Percentiles rank a stretch among this genome's conserved stretches.
phyloP scores from a whole-genome alignment of 2,329 filamentous ascomycete genomes.

The Colletotrichum orchidophilum region DNA sequence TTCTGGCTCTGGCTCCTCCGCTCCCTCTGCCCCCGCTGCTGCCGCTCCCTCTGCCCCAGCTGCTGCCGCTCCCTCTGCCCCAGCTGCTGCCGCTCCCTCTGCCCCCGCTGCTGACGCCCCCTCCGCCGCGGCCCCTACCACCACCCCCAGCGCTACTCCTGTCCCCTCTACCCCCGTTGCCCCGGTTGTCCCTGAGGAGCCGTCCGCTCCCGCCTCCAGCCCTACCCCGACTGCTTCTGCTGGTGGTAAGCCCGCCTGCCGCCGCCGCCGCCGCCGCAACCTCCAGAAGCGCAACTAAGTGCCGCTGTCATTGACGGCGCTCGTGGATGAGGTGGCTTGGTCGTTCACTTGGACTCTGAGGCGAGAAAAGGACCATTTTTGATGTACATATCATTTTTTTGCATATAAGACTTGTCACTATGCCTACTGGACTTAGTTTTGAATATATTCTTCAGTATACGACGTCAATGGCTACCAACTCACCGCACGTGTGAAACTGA shows the following conservation, averaged over 20 bases:
- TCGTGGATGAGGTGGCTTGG: background rate
- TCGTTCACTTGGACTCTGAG: background rate
- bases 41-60: conserved; percentile 1
- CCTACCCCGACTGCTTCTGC: conserved; percentile 14
- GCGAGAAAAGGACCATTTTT: conserved; percentile 6
- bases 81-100: conserved; percentile 11
- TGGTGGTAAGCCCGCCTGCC: conserved; percentile 24
- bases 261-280: conserved; percentile 29
- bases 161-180: conserved; percentile 9
- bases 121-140: conserved; percentile 7
- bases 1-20: conserved; percentile 10
- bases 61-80: conserved; percentile 1
- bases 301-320: background rate
- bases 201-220: conserved; percentile 25
- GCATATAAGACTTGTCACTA: conserved; percentile 18
- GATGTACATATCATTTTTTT: conserved; percentile 29
- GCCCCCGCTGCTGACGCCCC: background rate
- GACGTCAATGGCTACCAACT: background rate
- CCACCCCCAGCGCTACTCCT: conserved; percentile 18
- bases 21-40: background rate
- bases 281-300: conserved; percentile 27
- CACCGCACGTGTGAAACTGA: background rate
- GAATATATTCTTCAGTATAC: conserved; percentile 25
- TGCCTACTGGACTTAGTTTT: conserved; percentile 23
- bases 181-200: conserved; percentile 23